These are phyloP conservation scores for Rosellinia necatrix DNA, from an alignment of 2,329 filamentous ascomycete genomes.

Conservation along the genomic window DNA sequence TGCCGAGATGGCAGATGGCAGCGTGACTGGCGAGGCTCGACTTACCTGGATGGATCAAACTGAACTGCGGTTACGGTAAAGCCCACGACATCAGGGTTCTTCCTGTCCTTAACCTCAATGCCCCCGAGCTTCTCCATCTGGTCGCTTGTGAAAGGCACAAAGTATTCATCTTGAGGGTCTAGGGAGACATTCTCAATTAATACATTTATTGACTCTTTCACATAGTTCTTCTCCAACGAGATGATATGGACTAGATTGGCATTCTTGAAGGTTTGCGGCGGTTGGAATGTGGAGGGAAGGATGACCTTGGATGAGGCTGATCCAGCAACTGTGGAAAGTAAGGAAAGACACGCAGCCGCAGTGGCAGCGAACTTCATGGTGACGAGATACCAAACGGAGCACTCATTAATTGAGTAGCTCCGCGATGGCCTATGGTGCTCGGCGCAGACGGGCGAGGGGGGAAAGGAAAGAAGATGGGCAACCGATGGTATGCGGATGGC, in stretches of 20 bases:
- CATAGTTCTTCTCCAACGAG: slow-evolving; percentile 91
- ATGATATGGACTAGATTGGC: slow-evolving; percentile 86
- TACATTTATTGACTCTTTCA: slow-evolving; percentile 90
- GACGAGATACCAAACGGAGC: slow-evolving; percentile 35
- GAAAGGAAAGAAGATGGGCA: slow-evolving; percentile 25
- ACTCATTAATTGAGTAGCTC: slow-evolving; percentile 41
- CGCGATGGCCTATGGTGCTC: slow-evolving; percentile 17
- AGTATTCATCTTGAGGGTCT: slow-evolving; percentile 86
- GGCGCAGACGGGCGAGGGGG: not conserved
- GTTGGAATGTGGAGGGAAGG: slow-evolving; percentile 72
- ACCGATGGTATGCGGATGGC: slow-evolving; percentile 21
- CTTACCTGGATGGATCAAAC: slow-evolving; percentile 62
- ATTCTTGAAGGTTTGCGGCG: slow-evolving; percentile 92
- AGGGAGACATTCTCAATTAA: slow-evolving; percentile 85
- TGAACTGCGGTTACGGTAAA: slow-evolving; percentile 74
- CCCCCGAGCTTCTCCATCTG: slow-evolving; percentile 79
- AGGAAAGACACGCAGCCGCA: slow-evolving; percentile 63
- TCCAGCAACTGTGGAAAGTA: slow-evolving; percentile 50
- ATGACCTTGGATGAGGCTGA: slow-evolving; percentile 61
- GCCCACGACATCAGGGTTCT: slow-evolving; percentile 67
- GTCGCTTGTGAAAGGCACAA: slow-evolving; percentile 79
- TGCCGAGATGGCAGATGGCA: not conserved
- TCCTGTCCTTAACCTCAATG: slow-evolving; percentile 91
- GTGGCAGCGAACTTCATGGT: slow-evolving; percentile 56
- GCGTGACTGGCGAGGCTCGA: slow-evolving; percentile 15